Conservation (phyloP, 1,284 basidiomycete genomes). For the Wallemia mellicola region DNA sequence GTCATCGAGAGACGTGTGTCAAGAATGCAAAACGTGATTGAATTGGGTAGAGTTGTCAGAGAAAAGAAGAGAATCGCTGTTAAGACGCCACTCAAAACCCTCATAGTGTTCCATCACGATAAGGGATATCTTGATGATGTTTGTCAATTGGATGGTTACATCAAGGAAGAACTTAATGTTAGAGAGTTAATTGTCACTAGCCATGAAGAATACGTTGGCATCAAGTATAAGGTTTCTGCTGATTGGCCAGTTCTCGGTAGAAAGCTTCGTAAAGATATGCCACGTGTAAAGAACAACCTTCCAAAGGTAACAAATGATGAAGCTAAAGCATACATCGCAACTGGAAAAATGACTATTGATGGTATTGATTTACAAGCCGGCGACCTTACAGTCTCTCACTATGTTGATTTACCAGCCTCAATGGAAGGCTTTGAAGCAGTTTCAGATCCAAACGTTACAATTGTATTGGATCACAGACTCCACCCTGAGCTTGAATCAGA, state of each 20-base stretch:
- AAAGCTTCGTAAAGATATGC: conserved; percentile 79
- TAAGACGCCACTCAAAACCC: conserved; percentile 79
- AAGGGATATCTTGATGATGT: conserved; percentile 61
- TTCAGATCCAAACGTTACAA: conserved; percentile 79
- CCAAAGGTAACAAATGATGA: conserved; percentile 50
- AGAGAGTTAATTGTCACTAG: conserved; percentile 65
- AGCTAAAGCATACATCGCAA: conserved; percentile 46
- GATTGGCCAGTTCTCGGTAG: conserved; percentile 87
- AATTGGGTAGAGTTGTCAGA: conserved; percentile 63
- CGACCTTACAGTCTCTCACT: conserved; percentile 69
- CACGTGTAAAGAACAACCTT: conserved; percentile 62
- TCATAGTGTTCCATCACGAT: conserved; percentile 79
- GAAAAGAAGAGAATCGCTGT: conserved; percentile 67
- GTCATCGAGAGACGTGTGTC: conserved; percentile 83
- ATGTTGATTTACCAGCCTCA: conserved; percentile 41
- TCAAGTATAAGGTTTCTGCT: conserved; percentile 68
- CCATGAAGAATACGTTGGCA: conserved; percentile 58
- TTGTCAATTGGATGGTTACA: conserved; percentile 54
- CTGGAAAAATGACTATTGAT: conserved; percentile 53
- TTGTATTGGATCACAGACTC: conserved; percentile 62
- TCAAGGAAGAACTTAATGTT: conserved; percentile 85
- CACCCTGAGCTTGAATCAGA: conserved; percentile 64
- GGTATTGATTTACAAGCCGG: conserved; percentile 70
- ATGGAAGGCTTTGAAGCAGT: conserved; percentile 43
- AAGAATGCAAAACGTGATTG: conserved; percentile 82